Evolutionary conservation across 192 early-diverging fungal species (phyloP).

Genomic region (Coemansia furcata): DNA sequence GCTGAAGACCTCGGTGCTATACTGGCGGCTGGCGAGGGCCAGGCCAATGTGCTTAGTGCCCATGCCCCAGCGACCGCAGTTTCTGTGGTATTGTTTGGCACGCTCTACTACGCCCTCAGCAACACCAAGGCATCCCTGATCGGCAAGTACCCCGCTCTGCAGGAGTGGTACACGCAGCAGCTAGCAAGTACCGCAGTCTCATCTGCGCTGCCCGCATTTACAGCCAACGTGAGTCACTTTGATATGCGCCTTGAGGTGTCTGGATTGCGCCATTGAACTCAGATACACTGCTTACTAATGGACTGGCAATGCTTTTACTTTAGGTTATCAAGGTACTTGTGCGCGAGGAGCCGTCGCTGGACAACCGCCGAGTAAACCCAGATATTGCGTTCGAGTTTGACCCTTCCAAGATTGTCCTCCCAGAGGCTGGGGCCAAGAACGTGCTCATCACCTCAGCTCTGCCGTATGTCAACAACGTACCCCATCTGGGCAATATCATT

Average conservation of each 20-base stretch:
- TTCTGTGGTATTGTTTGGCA: conserved; percentile 37
- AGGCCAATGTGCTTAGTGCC: conserved; percentile 4
- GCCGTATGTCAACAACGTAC: conserved; percentile 99
- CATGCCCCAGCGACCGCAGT: conserved; percentile 13
- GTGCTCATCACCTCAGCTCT: conserved; percentile 94
- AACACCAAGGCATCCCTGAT: conserved; percentile 20
- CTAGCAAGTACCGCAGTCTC: conserved; percentile 10
- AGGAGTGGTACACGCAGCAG: conserved; percentile 34
- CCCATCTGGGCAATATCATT: conserved; percentile 98
- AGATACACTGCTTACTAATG: not conserved
- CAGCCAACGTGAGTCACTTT: conserved; percentile 46
- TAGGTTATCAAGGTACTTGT: conserved; percentile 48
- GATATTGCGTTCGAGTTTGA: conserved; percentile 31
- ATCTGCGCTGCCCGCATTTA: conserved; percentile 32
- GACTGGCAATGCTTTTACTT: not conserved
- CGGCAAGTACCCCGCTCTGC: conserved; percentile 17
- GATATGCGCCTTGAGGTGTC: not conserved
- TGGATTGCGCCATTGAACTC: not conserved
- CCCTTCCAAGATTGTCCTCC: conserved; percentile 31
- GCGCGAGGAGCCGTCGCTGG: conserved; percentile 43
- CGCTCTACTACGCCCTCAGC: conserved; percentile 38
- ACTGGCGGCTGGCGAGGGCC: conserved; percentile 18
- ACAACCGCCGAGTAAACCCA: conserved; percentile 44
- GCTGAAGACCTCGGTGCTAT: conserved; percentile 25
- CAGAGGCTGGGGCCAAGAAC: conserved; percentile 61